Base-by-base conservation (phyloP, 495 filamentous ascomycete species). In the Podospora pseudoanserina region DNA sequence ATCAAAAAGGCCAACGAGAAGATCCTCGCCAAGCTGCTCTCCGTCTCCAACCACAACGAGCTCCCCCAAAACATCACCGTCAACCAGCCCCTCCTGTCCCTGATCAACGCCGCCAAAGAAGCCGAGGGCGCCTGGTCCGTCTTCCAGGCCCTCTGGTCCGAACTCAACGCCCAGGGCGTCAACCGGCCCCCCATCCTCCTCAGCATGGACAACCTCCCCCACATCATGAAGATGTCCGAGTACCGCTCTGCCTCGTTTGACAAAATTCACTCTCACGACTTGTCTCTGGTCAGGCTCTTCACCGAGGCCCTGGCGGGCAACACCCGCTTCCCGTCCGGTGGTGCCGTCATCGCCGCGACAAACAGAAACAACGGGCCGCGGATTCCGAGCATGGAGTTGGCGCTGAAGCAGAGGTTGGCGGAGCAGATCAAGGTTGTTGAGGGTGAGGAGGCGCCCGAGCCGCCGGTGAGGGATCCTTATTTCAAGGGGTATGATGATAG, bases 241-340 rank as follows among this genome's bases (percentile, higher is more conserved):
- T 98, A 99, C 79, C 87, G 89, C 64, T 83, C 84, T 28, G 75
- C 87, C 0, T 81, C 88, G 26, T 90, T 85, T 72, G 82, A 91
- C 64, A 85, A 80, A 20, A 91, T 99, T 73, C 95, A 99, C 83
- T 85, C 95, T 19, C 92, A 96, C 79, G 89, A 97, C 73, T 84
- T 99, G 32, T 83, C 86, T 7, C 82, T 97, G 54, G 83, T 95
- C 27, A 83, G 85, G n/a, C 85, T 90, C 65, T 97, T 96, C 80
- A 74, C 90, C 27, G 86, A 88, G 15, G 82, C 88, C 66, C 83
- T 99, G 13, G 81, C 83, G 66, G 91, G 91, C 39, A 72, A 74
- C 63, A 73, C 68, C 2, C 57, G 73, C 28, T 85, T 98, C 60
- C 83, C 88, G 20, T 92, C 92, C 73, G 94, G 95, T 65, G 93